phyloP scores from a whole-genome alignment of 2,329 filamentous ascomycete species.

The Laburnicola sp. region DNA sequence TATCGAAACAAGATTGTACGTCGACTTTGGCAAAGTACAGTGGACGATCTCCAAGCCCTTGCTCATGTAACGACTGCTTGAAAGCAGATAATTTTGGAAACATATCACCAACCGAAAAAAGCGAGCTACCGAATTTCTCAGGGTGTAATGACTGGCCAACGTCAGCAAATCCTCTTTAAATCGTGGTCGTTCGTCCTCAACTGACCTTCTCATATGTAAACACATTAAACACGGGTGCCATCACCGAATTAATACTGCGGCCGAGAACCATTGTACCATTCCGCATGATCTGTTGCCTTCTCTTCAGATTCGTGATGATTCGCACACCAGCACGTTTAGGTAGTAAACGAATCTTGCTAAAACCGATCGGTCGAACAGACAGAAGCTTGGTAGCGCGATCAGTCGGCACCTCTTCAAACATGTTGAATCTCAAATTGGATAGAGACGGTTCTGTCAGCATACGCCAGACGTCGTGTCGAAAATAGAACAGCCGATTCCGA shows the following conservation, averaged over 20 bases:
- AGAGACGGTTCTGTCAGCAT: constrained; percentile 74
- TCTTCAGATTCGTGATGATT: constrained; percentile 83
- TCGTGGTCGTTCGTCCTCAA: neutral
- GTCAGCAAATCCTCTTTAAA: constrained; percentile 9
- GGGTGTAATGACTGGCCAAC: constrained; percentile 46
- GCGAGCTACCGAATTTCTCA: constrained; percentile 70
- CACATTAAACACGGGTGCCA: constrained; percentile 74
- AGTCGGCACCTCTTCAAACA: constrained; percentile 76
- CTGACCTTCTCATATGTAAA: constrained; percentile 76
- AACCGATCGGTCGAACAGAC: constrained; percentile 67
- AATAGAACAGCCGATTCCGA: constrained; percentile 84
- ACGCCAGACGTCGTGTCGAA: constrained; percentile 91
- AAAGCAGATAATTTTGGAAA: constrained; percentile 73
- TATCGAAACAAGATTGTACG: constrained; percentile 91
- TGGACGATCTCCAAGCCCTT: constrained; percentile 41
- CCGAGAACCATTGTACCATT: constrained; percentile 61
- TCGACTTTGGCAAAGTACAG: constrained; percentile 93
- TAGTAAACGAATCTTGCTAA: constrained; percentile 76
- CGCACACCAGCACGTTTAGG: constrained; percentile 78
- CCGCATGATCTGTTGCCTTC: constrained; percentile 59
- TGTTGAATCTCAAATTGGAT: constrained; percentile 64
- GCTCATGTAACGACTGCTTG: constrained; percentile 53
- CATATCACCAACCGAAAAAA: constrained; percentile 82
- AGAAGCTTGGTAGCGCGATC: constrained; percentile 62
- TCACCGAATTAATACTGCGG: constrained; percentile 68